Conservation (phyloP, 2,329 filamentous ascomycete genomes). For the Alternaria atra region DNA sequence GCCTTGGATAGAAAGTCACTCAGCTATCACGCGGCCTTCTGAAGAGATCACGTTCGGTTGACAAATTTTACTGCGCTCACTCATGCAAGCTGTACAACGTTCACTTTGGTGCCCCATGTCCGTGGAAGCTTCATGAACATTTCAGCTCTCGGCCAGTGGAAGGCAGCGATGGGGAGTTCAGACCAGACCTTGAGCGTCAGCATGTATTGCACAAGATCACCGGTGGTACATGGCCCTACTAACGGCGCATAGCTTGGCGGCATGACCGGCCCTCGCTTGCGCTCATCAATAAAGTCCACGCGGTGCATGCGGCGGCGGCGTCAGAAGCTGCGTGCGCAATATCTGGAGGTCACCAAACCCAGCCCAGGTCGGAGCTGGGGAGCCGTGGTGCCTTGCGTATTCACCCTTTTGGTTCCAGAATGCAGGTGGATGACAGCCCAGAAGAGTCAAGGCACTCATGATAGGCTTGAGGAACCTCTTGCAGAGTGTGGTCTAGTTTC, state of each 20-base stretch:
- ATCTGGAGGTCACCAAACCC: constrained; percentile 26
- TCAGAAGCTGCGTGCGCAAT: constrained; percentile 33
- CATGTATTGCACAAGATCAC: constrained; percentile 4
- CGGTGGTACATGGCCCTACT: constrained; percentile 2
- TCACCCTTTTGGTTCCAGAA: neutral
- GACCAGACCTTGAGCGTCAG: constrained; percentile 5
- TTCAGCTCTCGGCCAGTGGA: neutral
- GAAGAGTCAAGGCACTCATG: neutral
- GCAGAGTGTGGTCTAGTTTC: neutral
- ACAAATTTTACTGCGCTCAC: neutral
- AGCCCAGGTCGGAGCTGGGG: constrained; percentile 27
- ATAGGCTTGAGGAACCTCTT: neutral
- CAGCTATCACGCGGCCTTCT: neutral
- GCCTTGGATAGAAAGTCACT: neutral
- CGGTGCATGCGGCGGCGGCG: constrained; percentile 13
- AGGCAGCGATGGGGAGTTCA: neutral
- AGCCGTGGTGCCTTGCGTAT: constrained; percentile 26
- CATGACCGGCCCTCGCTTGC: constrained; percentile 12
- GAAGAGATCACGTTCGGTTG: neutral
- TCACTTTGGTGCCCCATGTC: neutral
- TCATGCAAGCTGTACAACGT: neutral
- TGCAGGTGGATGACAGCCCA: constrained; percentile 3
- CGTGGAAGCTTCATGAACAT: neutral
- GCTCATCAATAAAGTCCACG: constrained; percentile 15
- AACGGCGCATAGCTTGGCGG: constrained; percentile 10